phyloP scores from a whole-genome alignment of 371 early-diverging fungal genomes.

The Mucor plumbeus region DNA sequence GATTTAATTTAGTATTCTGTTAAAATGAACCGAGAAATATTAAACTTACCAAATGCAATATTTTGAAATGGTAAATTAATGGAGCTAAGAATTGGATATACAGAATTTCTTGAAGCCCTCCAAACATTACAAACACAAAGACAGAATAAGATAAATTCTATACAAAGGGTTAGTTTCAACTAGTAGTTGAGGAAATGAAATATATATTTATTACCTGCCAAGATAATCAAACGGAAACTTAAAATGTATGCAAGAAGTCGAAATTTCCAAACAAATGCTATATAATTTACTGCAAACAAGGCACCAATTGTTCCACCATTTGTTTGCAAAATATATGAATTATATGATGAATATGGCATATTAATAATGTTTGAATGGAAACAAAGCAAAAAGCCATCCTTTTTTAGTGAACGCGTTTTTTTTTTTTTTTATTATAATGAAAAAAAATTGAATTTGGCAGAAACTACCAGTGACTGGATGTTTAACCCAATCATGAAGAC shows the following conservation, averaged over 20 bases:
- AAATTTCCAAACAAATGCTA: neutral
- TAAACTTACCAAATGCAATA: conserved; percentile 7
- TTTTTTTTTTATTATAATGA: too few species aligned
- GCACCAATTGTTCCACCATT: conserved; percentile 1
- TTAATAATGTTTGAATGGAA: neutral
- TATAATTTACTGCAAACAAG: neutral
- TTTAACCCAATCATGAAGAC: neutral
- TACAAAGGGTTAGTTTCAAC: too few species aligned
- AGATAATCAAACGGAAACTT: neutral
- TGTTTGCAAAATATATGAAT: conserved; percentile 13
- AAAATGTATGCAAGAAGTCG: neutral
- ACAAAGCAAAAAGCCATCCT: neutral
- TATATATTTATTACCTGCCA: conserved; percentile 1
- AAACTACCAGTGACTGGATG: neutral
- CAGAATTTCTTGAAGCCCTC: neutral
- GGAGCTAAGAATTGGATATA: neutral
- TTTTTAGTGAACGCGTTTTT: too few species aligned
- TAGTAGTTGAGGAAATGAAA: neutral
- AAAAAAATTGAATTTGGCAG: neutral
- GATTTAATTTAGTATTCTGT: neutral
- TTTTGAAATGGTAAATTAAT: neutral
- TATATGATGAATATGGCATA: conserved; percentile 14
- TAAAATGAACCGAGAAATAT: neutral
- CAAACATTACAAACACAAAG: conserved; percentile 7
- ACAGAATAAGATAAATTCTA: neutral